Evolutionary conservation across 1,139 yeast genomes (phyloP).

Genomic region (Hyphopichia wangnamkhiaoensis): DNA sequence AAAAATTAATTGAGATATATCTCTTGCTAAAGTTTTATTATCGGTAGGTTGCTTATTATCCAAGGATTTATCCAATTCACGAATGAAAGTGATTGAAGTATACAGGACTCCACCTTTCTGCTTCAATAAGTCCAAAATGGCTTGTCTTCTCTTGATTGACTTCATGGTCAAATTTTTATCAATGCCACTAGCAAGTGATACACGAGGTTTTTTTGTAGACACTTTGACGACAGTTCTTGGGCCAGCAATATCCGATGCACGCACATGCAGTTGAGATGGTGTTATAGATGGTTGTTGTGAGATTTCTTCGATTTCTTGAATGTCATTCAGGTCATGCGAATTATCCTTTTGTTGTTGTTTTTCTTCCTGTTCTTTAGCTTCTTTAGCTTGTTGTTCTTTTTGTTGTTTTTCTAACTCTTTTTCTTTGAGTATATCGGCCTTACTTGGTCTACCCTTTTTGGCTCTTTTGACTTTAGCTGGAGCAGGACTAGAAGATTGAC

Average conservation of each 20-base stretch:
- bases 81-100: constrained; percentile 35
- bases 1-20: constrained; percentile 31
- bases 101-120: constrained; percentile 45
- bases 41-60: constrained; percentile 44
- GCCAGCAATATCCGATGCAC: constrained; percentile 1
- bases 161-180: constrained; percentile 16
- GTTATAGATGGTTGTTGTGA: not conserved
- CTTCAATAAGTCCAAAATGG: constrained; percentile 35
- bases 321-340: too few species aligned
- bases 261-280: too few species aligned
- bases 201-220: not conserved
- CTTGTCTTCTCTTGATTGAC: constrained; percentile 35
- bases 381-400: not conserved
- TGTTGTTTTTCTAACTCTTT: not conserved
- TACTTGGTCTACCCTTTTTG: constrained; percentile 8
- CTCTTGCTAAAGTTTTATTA: constrained; percentile 48
- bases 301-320: constrained; percentile 5
- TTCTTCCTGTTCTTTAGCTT: not conserved
- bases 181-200: too few species aligned
- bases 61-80: constrained; percentile 36
- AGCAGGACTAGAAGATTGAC: constrained; percentile 3
- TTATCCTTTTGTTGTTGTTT: not conserved
- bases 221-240: not conserved
- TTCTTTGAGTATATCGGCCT: constrained; percentile 1
- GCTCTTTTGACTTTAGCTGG: constrained; percentile 9